Conservation (phyloP, 2,329 filamentous ascomycete species). For the Talaromyces piceae region DNA sequence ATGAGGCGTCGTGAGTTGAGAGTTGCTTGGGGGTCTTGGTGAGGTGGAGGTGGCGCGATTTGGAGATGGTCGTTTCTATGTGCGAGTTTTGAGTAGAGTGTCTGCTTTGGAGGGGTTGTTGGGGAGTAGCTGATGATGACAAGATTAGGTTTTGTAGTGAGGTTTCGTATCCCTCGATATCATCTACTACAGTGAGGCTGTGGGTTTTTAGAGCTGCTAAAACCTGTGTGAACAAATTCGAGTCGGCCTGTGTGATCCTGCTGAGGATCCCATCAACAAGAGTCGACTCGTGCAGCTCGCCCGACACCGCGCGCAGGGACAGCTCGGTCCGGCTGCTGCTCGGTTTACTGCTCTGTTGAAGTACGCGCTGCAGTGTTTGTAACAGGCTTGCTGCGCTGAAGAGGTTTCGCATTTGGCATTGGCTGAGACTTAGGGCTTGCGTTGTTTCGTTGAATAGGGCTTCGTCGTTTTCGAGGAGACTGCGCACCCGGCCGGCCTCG, state of each 20-base stretch:
- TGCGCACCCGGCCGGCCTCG: conserved; percentile 29
- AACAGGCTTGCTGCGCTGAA: conserved; percentile 27
- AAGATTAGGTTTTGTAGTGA: conserved; percentile 43
- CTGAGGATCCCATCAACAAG: conserved; percentile 47
- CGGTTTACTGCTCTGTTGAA: conserved; percentile 25
- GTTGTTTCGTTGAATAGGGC: conserved; percentile 38
- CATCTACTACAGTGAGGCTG: conserved; percentile 23
- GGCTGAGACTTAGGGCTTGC: conserved; percentile 32
- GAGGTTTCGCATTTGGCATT: conserved; percentile 31
- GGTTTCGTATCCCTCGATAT: conserved; percentile 38
- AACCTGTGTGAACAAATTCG: conserved; percentile 39
- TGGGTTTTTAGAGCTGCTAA: conserved; percentile 31
- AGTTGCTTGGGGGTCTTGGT: conserved; percentile 50
- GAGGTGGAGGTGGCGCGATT: conserved; percentile 49
- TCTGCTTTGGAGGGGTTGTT: conserved; percentile 59
- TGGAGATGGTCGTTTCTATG: conserved; percentile 51
- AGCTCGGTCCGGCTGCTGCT: conserved; percentile 26
- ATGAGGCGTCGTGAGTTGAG: conserved; percentile 47
- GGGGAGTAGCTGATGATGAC: conserved; percentile 35
- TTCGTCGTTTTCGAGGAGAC: conserved; percentile 45
- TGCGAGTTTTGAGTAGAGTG: conserved; percentile 60
- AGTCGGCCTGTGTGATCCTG: conserved; percentile 46
- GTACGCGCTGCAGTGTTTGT: conserved; percentile 19
- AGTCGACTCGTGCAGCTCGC: conserved; percentile 46
- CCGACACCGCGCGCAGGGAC: conserved; percentile 38